These are phyloP conservation scores for Pythium phragmitis DNA, from an alignment of 352 stramenopile species.

Conservation along the genomic window DNA sequence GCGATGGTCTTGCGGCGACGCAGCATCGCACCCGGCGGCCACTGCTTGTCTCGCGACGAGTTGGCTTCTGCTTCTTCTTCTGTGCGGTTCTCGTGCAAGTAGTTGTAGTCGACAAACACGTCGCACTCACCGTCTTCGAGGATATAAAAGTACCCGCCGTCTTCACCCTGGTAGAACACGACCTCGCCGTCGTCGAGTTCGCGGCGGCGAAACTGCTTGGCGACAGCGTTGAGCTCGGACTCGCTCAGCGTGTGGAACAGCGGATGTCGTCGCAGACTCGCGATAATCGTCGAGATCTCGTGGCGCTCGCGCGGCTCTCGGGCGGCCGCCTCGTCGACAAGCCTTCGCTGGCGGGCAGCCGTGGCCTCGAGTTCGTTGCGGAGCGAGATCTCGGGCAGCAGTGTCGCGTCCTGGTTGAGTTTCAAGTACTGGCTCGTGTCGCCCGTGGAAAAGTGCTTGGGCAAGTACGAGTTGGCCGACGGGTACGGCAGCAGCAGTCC, in stretches of 20 bases:
- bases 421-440: conserved; percentile 68
- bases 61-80: conserved; percentile 22
- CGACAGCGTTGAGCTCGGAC: conserved; percentile 54
- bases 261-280: conserved; percentile 70
- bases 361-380: conserved; percentile 38
- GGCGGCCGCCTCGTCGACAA: conserved; percentile 33
- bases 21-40: conserved; percentile 26
- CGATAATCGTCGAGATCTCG: conserved; percentile 55
- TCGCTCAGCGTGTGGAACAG: conserved; percentile 82
- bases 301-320: conserved; percentile 32
- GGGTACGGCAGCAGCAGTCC: conserved; percentile 78
- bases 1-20: conserved; percentile 69
- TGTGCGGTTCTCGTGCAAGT: conserved; percentile 47
- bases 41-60: not conserved
- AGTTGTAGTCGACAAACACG: conserved; percentile 83
- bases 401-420: conserved; percentile 68
- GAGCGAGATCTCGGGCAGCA: conserved; percentile 73
- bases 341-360: conserved; percentile 29
- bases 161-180: conserved; percentile 81
- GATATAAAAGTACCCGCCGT: conserved; percentile 82
- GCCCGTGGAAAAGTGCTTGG: conserved; percentile 78
- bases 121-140: conserved; percentile 76
- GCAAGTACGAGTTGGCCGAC: conserved; percentile 82
- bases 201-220: conserved; percentile 58
- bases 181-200: conserved; percentile 60